Percentiles rank a stretch among this genome's conserved stretches.
These are phyloP conservation scores for Nemania serpens DNA, from an alignment of 2,329 filamentous ascomycete genomes.

Conservation along the genomic window DNA sequence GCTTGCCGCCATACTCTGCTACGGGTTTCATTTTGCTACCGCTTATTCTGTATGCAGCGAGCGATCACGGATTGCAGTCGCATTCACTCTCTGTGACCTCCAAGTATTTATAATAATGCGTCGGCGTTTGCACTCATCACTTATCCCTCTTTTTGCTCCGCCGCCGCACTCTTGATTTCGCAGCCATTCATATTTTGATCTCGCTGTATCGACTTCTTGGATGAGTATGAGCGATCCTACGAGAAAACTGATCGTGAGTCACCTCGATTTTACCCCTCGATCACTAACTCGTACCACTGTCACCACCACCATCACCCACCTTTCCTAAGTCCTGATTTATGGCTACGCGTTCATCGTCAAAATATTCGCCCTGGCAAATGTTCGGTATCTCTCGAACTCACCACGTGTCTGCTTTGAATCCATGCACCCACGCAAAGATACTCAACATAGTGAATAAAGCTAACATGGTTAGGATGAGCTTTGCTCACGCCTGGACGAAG, in stretches of 20 bases:
- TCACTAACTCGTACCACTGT: neutral
- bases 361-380: neutral
- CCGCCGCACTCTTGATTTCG: constrained; percentile 12
- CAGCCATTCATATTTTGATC: neutral
- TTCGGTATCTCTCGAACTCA: neutral
- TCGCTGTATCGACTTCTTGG: neutral
- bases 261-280: neutral
- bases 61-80: neutral
- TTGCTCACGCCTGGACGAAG: constrained; percentile 75
- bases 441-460: neutral
- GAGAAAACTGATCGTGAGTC: constrained; percentile 31
- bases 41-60: neutral
- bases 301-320: too few species aligned
- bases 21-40: constrained; percentile 1
- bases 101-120: constrained; percentile 17
- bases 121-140: constrained; percentile 13
- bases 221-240: constrained; percentile 29
- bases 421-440: neutral
- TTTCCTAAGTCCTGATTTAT: neutral
- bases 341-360: neutral
- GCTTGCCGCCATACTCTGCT: constrained; percentile 3
- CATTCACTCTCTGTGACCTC: neutral
- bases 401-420: neutral
- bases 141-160: neutral
- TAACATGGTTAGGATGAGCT: constrained; percentile 64